These are phyloP conservation scores for Crucibulum laeve DNA, from an alignment of 768 basidiomycete genomes.

Conservation along the genomic window DNA sequence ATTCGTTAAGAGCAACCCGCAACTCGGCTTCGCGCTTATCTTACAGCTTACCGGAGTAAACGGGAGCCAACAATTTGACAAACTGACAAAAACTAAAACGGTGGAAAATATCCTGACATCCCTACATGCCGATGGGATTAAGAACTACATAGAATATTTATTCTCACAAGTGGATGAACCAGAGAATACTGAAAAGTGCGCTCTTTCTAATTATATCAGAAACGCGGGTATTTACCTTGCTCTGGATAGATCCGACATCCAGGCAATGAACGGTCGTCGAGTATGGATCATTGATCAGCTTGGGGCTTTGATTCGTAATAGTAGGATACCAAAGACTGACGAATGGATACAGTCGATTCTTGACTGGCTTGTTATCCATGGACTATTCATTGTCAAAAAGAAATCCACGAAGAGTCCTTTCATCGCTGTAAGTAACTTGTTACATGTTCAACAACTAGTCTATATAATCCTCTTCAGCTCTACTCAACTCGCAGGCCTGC, in stretches of 20 bases:
- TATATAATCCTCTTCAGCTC: slow-evolving; percentile 37
- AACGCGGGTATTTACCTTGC: slow-evolving; percentile 3
- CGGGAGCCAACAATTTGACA: slow-evolving; percentile 88
- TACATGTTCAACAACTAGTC: not conserved
- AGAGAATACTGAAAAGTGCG: slow-evolving; percentile 36
- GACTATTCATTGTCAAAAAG: slow-evolving; percentile 75
- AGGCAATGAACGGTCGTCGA: slow-evolving; percentile 51
- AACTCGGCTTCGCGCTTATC: slow-evolving; percentile 80
- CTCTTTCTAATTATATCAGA: not conserved
- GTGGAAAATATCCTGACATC: slow-evolving; percentile 78
- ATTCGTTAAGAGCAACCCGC: slow-evolving; percentile 71
- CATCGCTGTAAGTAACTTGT: slow-evolving; percentile 43
- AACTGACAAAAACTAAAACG: slow-evolving; percentile 87
- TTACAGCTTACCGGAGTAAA: slow-evolving; percentile 79
- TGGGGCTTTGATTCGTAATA: slow-evolving; percentile 70
- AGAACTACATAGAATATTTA: slow-evolving; percentile 71
- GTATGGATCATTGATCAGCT: slow-evolving; percentile 89
- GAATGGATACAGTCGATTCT: slow-evolving; percentile 71
- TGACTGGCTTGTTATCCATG: slow-evolving; percentile 80
- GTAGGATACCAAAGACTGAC: slow-evolving; percentile 75
- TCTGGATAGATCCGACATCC: slow-evolving; percentile 34
- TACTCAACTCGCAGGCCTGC: slow-evolving; percentile 58
- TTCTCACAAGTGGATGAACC: slow-evolving; percentile 55
- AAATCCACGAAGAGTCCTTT: slow-evolving; percentile 62
- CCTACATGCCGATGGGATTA: slow-evolving; percentile 72